Conservation (phyloP, 371 early-diverging fungal genomes). For the Basidiobolus meristosporus region DNA sequence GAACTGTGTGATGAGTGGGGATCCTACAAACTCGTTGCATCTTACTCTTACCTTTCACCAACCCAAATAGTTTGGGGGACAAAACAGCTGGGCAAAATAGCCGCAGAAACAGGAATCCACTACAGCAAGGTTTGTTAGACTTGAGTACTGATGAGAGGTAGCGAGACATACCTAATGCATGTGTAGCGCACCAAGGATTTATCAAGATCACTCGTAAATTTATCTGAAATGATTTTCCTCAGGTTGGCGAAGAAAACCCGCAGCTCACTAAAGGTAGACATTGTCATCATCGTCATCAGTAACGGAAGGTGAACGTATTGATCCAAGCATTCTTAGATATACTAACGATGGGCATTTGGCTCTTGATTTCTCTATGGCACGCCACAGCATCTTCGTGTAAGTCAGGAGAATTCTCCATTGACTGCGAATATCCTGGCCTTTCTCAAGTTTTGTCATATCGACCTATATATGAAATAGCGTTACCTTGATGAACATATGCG, state of each 20-base stretch:
- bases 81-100: constrained; percentile 72
- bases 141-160: no score
- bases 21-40: no score
- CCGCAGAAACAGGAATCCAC: constrained; percentile 65
- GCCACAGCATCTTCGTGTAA: constrained; percentile 19
- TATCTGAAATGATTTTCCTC: constrained; percentile 11
- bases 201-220: constrained; percentile 6
- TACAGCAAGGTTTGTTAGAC: no score
- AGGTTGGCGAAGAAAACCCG: constrained; percentile 26
- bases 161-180: background rate
- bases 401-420: constrained; percentile 23
- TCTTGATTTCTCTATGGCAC: constrained; percentile 14
- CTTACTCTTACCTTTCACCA: constrained; percentile 17
- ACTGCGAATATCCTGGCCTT: no score
- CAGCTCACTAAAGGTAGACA: constrained; percentile 10
- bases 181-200: background rate
- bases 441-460: no score
- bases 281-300: no score
- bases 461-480: no score
- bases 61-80: constrained; percentile 56
- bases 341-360: constrained; percentile 11
- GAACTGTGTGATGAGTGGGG: no score
- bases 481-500: no score
- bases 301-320: no score
- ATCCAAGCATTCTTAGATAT: background rate